Evolutionary conservation across 345 rosid genomes (phyloP), one percentile per base, ranked within the genome.

Genomic region (Cardiospermum halicacabum): DNA sequence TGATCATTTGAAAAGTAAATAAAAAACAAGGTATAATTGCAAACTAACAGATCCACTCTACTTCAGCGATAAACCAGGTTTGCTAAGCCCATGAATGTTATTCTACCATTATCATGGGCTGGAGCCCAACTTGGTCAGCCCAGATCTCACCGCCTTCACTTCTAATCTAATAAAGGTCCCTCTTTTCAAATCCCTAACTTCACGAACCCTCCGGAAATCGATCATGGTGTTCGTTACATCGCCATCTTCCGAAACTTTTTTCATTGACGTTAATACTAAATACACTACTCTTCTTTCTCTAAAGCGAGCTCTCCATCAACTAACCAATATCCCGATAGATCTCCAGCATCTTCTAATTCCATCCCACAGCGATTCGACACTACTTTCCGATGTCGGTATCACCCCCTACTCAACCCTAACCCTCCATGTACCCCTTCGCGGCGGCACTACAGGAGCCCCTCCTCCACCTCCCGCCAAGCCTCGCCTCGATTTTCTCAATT

Each of bases 401-500:
- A 49, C 70, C 43, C 74, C 32, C 12, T 72, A 68, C 78, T 63
- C 92, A 1, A 84, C 96, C 21, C 53, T 89, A 6, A 64, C 82
- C 49, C 76, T 92, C 45, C 80, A 81, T 36, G 37, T 80, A 25
- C 90, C 90, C 45, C 72, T 85, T 24, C 74, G 68, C 5, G 90
- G 94, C 11, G 94, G 94, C 18, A 76, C 63, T 22, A 32, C 31
- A 82, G 77, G 67, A 68, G 73, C 37, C 69, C 67, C 16, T 60
- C 71, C 6, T 72, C 82, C 58, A 5, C 67, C 67, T 4, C 85
- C 92, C 12, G 77, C 88, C 0, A 87, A 85, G 62, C 90, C 96
- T 28, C 96, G 96, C 31, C 82, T 86, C 6, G 97, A 93, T 15
- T 93, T 88, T 64, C 89, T 93, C 56, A 84, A 86, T 64, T 91